These are phyloP conservation scores for Dioszegia crocea DNA, from an alignment of 768 basidiomycete species.

Conservation along the genomic window DNA sequence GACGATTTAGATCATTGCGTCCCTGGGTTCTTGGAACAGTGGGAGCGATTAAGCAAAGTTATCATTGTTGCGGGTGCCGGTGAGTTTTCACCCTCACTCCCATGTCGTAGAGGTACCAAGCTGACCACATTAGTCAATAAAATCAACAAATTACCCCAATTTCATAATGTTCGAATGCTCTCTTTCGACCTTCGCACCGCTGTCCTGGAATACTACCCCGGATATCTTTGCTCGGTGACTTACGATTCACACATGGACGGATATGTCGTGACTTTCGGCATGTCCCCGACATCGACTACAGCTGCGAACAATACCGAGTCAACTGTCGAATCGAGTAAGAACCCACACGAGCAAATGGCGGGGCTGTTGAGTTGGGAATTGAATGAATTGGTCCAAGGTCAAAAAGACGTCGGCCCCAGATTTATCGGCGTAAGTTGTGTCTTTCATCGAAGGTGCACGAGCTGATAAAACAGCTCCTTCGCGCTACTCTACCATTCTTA, in stretches of 20 bases:
- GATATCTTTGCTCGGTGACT: constrained; percentile 37
- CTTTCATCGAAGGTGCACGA: neutral
- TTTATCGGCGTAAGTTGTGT: constrained; percentile 27
- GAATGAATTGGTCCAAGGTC: constrained; percentile 57
- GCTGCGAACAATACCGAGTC: neutral
- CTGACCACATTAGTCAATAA: constrained; percentile 61
- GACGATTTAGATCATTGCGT: constrained; percentile 84
- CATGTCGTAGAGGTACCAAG: neutral
- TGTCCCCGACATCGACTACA: neutral
- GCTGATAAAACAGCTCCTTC: constrained; percentile 56
- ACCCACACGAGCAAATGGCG: constrained; percentile 73
- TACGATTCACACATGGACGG: constrained; percentile 37
- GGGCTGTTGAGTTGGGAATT: constrained; percentile 69
- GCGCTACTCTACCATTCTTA: constrained; percentile 73
- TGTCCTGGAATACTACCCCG: constrained; percentile 67
- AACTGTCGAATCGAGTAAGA: constrained; percentile 5
- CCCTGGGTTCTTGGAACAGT: constrained; percentile 84
- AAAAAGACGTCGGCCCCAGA: constrained; percentile 18
- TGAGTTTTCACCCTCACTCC: constrained; percentile 45
- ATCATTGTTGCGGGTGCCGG: constrained; percentile 88
- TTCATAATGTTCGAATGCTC: constrained; percentile 72
- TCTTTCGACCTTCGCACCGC: constrained; percentile 90
- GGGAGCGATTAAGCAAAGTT: constrained; percentile 89
- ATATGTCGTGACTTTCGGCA: constrained; percentile 42
- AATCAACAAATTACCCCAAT: constrained; percentile 65